Percentiles rank a stretch among this genome's conserved stretches.
Evolutionary conservation across 352 stramenopile genomes (phyloP).

Genomic region (Sclerospora graminicola): DNA sequence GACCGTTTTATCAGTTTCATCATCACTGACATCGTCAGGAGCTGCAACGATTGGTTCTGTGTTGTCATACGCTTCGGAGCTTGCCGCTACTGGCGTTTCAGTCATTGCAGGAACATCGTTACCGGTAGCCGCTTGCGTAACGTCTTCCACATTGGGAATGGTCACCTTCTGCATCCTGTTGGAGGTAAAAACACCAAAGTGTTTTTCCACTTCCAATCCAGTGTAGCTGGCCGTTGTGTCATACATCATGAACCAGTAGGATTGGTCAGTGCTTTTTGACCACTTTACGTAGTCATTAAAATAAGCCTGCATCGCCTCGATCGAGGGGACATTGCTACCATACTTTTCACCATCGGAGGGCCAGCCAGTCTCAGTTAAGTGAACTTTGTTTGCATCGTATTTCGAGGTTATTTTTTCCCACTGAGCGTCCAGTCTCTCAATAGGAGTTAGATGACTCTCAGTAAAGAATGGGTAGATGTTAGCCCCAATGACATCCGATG

Average conservation of each 20-base stretch:
- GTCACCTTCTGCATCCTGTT: conserved; percentile 12
- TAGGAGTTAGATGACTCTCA: conserved; percentile 18
- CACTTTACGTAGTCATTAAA: conserved; percentile 31
- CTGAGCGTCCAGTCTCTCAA: conserved; percentile 49
- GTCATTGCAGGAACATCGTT: background rate
- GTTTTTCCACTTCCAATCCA: conserved; percentile 38
- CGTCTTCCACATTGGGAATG: no score
- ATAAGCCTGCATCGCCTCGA: conserved; percentile 30
- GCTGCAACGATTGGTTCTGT: no score
- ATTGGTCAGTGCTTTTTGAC: conserved; percentile 6
- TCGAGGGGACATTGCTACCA: conserved; percentile 24
- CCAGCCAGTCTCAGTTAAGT: conserved; percentile 58
- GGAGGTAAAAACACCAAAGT: conserved; percentile 43
- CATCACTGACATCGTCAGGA: no score
- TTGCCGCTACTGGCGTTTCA: background rate
- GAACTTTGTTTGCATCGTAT: conserved; percentile 31
- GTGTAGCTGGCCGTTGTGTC: conserved; percentile 41
- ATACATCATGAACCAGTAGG: conserved; percentile 70
- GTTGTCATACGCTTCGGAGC: no score
- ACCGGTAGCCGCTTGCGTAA: no score
- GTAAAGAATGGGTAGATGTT: conserved; percentile 82
- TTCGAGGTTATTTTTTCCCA: conserved; percentile 36
- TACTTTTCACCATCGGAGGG: conserved; percentile 29
- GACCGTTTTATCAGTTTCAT: no score
- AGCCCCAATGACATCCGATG: conserved; percentile 25